Percentiles rank a stretch among this genome's conserved stretches.
Conservation (phyloP, 2,329 filamentous ascomycete genomes). For the Tolypocladium paradoxum region DNA sequence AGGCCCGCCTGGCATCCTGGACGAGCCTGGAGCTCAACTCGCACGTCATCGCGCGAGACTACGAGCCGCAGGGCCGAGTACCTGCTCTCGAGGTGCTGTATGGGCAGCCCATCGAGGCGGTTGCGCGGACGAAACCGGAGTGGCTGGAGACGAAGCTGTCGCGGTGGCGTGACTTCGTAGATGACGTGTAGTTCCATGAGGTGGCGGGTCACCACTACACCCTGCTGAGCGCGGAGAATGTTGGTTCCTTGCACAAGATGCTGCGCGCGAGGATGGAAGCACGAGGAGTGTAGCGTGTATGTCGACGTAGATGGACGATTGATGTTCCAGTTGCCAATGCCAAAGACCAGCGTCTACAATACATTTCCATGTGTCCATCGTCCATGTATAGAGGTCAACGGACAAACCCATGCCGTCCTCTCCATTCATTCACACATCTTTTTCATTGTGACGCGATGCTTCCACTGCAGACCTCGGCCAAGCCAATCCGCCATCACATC, state of each 20-base stretch:
- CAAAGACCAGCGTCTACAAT: too few species aligned
- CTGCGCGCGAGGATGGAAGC: too few species aligned
- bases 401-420: too few species aligned
- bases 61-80: constrained; percentile 17
- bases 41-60: constrained; percentile 23
- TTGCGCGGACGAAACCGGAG: neutral
- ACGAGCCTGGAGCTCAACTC: constrained; percentile 22
- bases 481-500: too few species aligned
- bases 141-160: constrained; percentile 2
- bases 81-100: constrained; percentile 1
- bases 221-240: constrained; percentile 1
- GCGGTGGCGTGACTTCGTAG: constrained; percentile 1
- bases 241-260: neutral
- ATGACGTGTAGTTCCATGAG: neutral
- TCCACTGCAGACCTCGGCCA: too few species aligned
- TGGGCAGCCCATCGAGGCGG: neutral
- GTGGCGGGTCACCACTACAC: constrained; percentile 4
- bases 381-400: too few species aligned
- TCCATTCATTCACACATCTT: too few species aligned
- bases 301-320: too few species aligned
- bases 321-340: too few species aligned
- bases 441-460: too few species aligned
- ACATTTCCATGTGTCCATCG: too few species aligned
- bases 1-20: constrained; percentile 20
- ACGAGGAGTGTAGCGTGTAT: too few species aligned